Percentiles rank a stretch among this genome's conserved stretches.
These are phyloP conservation scores for Usnea hakonensis DNA, from an alignment of 495 filamentous ascomycete species.

Conservation along the genomic window DNA sequence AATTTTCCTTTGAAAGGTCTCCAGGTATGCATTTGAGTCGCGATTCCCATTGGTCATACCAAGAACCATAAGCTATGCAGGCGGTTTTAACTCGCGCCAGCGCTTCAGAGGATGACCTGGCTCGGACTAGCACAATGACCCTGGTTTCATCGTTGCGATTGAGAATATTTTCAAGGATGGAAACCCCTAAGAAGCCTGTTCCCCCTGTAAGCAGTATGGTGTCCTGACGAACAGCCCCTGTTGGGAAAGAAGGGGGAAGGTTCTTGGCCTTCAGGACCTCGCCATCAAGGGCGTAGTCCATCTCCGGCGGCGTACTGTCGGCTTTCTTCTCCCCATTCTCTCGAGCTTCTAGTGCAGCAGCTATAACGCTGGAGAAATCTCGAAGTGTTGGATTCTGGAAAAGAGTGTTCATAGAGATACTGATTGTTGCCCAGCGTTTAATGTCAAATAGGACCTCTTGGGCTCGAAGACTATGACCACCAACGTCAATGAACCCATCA, in stretches of 20 bases:
- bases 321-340: background rate
- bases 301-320: conserved; percentile 6
- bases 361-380: conserved; percentile 67
- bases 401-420: conserved; percentile 69
- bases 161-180: conserved; percentile 69
- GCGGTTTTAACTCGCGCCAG: conserved; percentile 42
- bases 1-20: conserved; percentile 59
- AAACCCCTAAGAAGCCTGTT: conserved; percentile 85
- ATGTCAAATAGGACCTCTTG: conserved; percentile 76
- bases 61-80: conserved; percentile 65
- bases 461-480: conserved; percentile 80
- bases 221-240: conserved; percentile 28
- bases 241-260: conserved; percentile 17
- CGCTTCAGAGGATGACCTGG: conserved; percentile 44
- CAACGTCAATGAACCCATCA: conserved; percentile 73
- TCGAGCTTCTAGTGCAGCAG: conserved; percentile 31
- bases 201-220: conserved; percentile 83
- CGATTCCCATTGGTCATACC: conserved; percentile 59
- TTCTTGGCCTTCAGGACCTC: conserved; percentile 4
- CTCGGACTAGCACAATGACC: conserved; percentile 71
- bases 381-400: conserved; percentile 69
- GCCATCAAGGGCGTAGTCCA: conserved; percentile 17
- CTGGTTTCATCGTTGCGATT: conserved; percentile 47
- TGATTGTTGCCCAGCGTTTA: conserved; percentile 51
- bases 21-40: conserved; percentile 62